phyloP scores from a whole-genome alignment of 805 yeast genomes.

The Saccharomyces paradoxus region DNA sequence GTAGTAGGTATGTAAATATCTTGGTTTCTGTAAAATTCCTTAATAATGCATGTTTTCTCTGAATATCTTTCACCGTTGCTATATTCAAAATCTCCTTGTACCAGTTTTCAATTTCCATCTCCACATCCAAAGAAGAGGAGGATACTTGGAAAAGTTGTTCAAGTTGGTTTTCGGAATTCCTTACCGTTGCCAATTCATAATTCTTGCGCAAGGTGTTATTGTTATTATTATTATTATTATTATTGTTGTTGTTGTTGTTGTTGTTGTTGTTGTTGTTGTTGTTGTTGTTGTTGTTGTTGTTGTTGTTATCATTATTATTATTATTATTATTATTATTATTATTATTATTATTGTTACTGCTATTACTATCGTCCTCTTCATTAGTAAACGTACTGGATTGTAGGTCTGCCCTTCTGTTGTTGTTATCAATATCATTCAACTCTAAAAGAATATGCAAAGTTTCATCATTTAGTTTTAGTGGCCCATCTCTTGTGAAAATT shows the following conservation, averaged over 20 bases:
- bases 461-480: slow-evolving; percentile 74
- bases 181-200: slow-evolving; percentile 1
- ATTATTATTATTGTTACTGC: not conserved
- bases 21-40: slow-evolving; percentile 20
- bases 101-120: slow-evolving; percentile 29
- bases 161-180: not conserved
- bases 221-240: not conserved
- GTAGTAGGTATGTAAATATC: slow-evolving; percentile 7
- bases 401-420: not conserved
- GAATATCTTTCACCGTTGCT: slow-evolving; percentile 26
- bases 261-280: not conserved
- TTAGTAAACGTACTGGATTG: slow-evolving; percentile 1
- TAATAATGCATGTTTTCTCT: slow-evolving; percentile 17
- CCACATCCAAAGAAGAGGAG: slow-evolving; percentile 6
- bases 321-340: not conserved
- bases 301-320: not conserved
- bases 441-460: slow-evolving; percentile 26
- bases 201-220: not conserved
- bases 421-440: slow-evolving; percentile 18
- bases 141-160: not conserved
- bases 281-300: not conserved
- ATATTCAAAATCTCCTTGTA: slow-evolving; percentile 26
- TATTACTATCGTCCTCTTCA: not conserved
- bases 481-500: slow-evolving; percentile 83
- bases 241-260: not conserved